Evolutionary conservation across 1,139 yeast species (phyloP), one percentile per base, ranked within the genome.

Genomic region (Candida buenavistaensis): DNA sequence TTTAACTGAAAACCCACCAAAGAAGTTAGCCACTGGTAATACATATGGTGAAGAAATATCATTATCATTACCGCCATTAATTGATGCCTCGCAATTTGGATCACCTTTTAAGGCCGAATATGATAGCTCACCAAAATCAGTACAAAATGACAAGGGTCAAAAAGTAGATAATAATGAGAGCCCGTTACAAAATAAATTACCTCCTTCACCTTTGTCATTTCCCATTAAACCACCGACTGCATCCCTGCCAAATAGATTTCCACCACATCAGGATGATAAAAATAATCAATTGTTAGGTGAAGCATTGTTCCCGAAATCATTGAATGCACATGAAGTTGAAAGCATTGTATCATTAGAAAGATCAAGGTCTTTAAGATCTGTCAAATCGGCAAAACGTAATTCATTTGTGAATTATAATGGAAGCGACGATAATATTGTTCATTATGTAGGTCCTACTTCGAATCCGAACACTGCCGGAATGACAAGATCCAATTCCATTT

Each of bases 331-430:
- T 37, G 95, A 84, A 53, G 86, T 84, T 11, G 87, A 82, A 46
- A 79, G 85, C 32, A 84, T 84, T 41, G 82, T 82, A 1, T 76
- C 87, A 4, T 52, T 84, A 30, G 95, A 84, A 54, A 69, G 90
- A 43, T 75, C 83, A 12, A 64, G 87, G 44, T 81, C 89, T 2
- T 62, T 77, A 58, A 66, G 62, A 44, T 77, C 82, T 1, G 57
- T 71, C 8, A 64, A 48, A 47, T 61, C 62, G 30, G 60, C 50
- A 48, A 68, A 70, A 48, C 50, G 77, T 26, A 59, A 62, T 38
- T 72, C 78, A 26, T 64, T 64, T 43, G 57, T 66, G 5, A 72
- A 71, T 32, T 65, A 73, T 35, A 67, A 72, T 43, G 81, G 81
- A 2, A 64, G 68, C 23, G 72, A 68, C 38, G 75, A 68, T 12